These are phyloP conservation scores for Cladophialophora yegresii DNA, from an alignment of 2,329 filamentous ascomycete genomes.

Conservation along the genomic window DNA sequence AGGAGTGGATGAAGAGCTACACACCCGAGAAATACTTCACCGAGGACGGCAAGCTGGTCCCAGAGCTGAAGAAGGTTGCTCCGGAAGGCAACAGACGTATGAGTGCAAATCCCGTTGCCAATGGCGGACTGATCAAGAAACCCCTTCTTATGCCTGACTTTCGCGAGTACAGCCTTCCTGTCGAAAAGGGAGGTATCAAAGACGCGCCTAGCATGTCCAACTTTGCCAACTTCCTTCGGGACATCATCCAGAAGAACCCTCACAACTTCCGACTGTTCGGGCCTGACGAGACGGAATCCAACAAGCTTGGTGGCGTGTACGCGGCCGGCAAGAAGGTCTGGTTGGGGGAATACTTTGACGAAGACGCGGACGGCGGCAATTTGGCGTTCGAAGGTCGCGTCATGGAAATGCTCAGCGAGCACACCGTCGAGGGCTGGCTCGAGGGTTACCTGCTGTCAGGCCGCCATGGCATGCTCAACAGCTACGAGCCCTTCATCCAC, in stretches of 20 bases:
- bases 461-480: constrained; percentile 74
- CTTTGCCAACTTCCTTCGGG: constrained; percentile 67
- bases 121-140: constrained; percentile 68
- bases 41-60: constrained; percentile 62
- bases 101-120: constrained; percentile 75
- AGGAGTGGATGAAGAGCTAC: constrained; percentile 77
- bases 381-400: constrained; percentile 68
- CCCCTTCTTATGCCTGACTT: constrained; percentile 72
- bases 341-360: constrained; percentile 76
- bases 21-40: constrained; percentile 72
- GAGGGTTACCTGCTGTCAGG: constrained; percentile 77
- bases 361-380: constrained; percentile 74
- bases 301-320: constrained; percentile 73
- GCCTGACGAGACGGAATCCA: constrained; percentile 78
- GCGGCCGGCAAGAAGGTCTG: constrained; percentile 76
- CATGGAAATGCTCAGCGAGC: constrained; percentile 83
- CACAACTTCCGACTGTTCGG: constrained; percentile 74
- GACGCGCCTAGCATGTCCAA: constrained; percentile 67
- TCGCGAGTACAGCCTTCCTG: constrained; percentile 64
- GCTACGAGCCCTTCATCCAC: constrained; percentile 80
- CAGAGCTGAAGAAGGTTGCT: constrained; percentile 64
- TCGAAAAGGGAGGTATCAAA: constrained; percentile 62
- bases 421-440: constrained; percentile 77
- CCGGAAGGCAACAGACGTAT: constrained; percentile 68
- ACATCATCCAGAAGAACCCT: constrained; percentile 66